Evolutionary conservation across 352 stramenopile species (phyloP).

Genomic region (Phytopythium sindhum): DNA sequence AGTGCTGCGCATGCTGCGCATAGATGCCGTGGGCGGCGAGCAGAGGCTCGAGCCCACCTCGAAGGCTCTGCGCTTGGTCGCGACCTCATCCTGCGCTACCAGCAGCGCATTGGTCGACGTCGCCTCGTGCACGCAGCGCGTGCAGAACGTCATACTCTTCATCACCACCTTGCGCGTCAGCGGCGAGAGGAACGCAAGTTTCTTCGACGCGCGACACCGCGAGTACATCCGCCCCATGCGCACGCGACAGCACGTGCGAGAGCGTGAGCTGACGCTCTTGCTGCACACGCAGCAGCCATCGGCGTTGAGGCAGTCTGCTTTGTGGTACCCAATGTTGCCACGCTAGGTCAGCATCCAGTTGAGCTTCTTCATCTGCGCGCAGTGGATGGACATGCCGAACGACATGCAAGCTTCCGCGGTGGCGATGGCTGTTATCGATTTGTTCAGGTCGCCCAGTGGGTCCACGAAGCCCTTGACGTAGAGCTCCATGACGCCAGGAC

Average conservation of each 20-base stretch:
- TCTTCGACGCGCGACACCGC: conserved; percentile 32
- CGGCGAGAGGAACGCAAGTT: conserved; percentile 32
- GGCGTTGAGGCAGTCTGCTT: conserved; percentile 22
- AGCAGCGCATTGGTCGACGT: conserved; percentile 18
- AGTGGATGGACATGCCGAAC: conserved; percentile 32
- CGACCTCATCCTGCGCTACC: conserved; percentile 23
- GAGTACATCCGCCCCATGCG: conserved; percentile 31
- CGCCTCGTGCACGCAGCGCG: conserved; percentile 25
- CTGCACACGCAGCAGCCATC: conserved; percentile 26
- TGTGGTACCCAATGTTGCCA: conserved; percentile 19
- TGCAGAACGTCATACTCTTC: conserved; percentile 34
- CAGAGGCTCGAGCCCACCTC: conserved; percentile 12
- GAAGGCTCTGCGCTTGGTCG: conserved; percentile 2
- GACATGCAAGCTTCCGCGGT: conserved; percentile 31
- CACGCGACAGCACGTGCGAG: conserved; percentile 30
- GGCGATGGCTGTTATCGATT: conserved; percentile 24
- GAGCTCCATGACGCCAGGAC: conserved; percentile 26
- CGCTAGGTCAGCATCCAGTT: conserved; percentile 31
- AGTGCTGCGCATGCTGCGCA: conserved; percentile 12
- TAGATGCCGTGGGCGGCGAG: conserved; percentile 17
- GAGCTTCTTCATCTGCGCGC: conserved; percentile 44
- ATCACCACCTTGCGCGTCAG: conserved; percentile 23
- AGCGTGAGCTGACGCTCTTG: conserved; percentile 15
- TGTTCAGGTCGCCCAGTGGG: conserved; percentile 30
- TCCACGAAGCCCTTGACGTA: conserved; percentile 35